Conservation (phyloP, 768 basidiomycete genomes). For the Tulasnella sp. region DNA sequence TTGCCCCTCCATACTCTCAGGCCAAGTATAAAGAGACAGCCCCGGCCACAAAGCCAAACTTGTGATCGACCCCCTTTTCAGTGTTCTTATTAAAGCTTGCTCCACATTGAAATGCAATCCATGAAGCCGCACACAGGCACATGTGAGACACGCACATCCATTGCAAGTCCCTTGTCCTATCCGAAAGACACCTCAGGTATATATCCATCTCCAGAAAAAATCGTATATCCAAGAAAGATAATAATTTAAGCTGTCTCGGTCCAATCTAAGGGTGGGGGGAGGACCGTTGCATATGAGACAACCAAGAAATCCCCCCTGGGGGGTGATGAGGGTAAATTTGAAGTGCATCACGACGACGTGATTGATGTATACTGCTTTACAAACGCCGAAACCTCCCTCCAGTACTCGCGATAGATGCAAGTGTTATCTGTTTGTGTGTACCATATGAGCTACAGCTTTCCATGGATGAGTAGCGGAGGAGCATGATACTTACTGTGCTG, state of each 20-base stretch:
- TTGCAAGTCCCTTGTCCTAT: no score
- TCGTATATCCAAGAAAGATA: neutral
- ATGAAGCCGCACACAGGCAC: no score
- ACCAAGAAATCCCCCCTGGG: neutral
- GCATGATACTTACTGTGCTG: conserved; percentile 29
- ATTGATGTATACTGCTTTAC: conserved; percentile 18
- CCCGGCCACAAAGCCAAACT: neutral
- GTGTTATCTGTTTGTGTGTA: conserved; percentile 30
- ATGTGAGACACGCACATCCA: no score
- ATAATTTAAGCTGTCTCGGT: neutral
- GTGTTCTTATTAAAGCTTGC: no score
- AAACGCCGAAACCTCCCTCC: conserved; percentile 31
- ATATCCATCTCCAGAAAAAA: neutral
- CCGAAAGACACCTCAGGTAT: no score
- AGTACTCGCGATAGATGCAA: conserved; percentile 34
- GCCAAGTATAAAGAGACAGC: neutral
- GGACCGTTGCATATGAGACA: neutral
- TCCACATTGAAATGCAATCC: no score
- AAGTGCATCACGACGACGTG: neutral
- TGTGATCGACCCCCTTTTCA: no score
- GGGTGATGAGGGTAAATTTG: neutral
- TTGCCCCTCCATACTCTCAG: neutral
- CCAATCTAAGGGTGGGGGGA: neutral
- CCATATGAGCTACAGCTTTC: neutral
- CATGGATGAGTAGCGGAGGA: neutral